Conservation (phyloP, 768 basidiomycete species). For the Pholiota conissans region DNA sequence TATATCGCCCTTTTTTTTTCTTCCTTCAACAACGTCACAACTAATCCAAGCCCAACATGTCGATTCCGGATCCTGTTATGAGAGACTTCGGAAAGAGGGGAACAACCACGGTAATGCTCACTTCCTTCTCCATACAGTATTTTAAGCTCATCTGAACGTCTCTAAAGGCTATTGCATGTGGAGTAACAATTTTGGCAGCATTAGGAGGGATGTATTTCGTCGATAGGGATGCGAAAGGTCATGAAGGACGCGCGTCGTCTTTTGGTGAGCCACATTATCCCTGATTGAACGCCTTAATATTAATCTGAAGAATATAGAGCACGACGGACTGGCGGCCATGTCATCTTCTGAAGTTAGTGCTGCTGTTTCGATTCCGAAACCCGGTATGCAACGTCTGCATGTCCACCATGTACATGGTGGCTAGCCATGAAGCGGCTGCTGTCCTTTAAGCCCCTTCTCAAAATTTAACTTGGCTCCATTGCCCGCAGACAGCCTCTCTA, state of each 20-base stretch:
- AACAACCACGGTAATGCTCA: conserved; percentile 18
- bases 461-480: background rate
- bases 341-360: conserved; percentile 38
- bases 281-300: background rate
- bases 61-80: conserved; percentile 4
- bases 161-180: conserved; percentile 30
- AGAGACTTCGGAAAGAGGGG: conserved; percentile 19
- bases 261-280: conserved; percentile 27
- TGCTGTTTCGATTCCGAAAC: conserved; percentile 35
- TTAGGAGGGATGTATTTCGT: conserved; percentile 33
- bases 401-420: background rate
- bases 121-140: background rate
- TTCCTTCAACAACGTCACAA: background rate
- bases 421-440: too few relatives aligned
- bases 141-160: background rate
- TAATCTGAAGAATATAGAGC: conserved; percentile 6
- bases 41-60: background rate
- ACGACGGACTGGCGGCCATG: conserved; percentile 31
- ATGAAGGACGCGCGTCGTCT: conserved; percentile 31
- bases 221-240: conserved; percentile 30
- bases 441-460: too few relatives aligned
- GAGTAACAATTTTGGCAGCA: conserved; percentile 24
- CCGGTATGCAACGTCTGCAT: conserved; percentile 12
- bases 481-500: too few relatives aligned
- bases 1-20: background rate